Evolutionary conservation across 1,284 basidiomycete species (phyloP).

Genomic region (Cutaneotrichosporon cutaneum): DNA sequence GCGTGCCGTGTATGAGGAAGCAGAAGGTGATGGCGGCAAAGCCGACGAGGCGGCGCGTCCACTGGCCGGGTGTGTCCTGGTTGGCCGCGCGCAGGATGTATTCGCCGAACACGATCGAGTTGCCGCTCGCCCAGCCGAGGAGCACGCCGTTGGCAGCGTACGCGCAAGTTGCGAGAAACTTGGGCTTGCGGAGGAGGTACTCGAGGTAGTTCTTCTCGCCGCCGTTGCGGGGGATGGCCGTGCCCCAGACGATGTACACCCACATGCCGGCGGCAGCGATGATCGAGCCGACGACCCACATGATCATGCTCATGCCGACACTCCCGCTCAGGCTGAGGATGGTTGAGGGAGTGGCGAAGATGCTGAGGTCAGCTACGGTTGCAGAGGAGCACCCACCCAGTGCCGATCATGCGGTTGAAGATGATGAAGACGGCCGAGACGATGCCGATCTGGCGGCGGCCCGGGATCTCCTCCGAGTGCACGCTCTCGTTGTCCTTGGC

Average conservation of each 20-base stretch:
- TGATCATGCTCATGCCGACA: constrained; percentile 27
- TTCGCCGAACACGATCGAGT: constrained; percentile 13
- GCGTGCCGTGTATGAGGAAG: neutral
- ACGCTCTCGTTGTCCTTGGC: neutral
- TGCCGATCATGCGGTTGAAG: constrained; percentile 23
- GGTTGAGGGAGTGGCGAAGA: constrained; percentile 23
- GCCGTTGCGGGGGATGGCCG: constrained; percentile 27
- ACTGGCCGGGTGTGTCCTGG: constrained; percentile 19
- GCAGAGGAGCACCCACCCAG: constrained; percentile 6
- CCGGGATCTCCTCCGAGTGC: constrained; percentile 5
- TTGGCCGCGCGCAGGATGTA: constrained; percentile 32
- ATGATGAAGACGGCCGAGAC: constrained; percentile 20
- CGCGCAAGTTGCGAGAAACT: constrained; percentile 21
- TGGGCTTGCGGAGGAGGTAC: constrained; percentile 23
- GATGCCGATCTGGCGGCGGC: constrained; percentile 17
- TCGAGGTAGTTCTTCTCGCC: constrained; percentile 33
- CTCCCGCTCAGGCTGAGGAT: constrained; percentile 21
- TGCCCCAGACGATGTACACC: constrained; percentile 33
- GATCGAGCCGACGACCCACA: constrained; percentile 35
- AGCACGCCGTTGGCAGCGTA: constrained; percentile 27
- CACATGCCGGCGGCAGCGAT: constrained; percentile 33
- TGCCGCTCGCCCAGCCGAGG: constrained; percentile 25
- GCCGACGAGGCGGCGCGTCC: constrained; percentile 25
- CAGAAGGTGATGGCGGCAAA: constrained; percentile 4
- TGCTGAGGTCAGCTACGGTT: neutral